These are phyloP conservation scores for Mycena metata DNA, from an alignment of 768 basidiomycete species.

Conservation along the genomic window DNA sequence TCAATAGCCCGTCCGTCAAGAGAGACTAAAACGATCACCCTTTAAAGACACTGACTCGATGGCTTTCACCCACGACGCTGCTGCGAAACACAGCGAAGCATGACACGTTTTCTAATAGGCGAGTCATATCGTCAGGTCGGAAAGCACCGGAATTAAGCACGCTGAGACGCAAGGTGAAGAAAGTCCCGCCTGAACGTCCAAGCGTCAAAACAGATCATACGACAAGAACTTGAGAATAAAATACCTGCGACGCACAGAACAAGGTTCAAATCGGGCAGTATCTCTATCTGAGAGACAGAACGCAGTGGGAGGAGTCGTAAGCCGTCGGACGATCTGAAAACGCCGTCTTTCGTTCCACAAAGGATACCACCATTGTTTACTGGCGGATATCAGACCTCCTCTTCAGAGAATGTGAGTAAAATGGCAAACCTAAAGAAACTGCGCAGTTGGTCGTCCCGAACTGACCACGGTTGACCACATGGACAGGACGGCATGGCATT, in stretches of 20 bases:
- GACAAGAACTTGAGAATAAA: background rate
- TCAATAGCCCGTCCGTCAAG: no score
- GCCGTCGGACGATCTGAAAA: slow-evolving; percentile 21
- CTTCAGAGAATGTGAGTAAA: background rate
- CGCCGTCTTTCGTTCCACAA: slow-evolving; percentile 28
- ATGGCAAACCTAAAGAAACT: slow-evolving; percentile 9
- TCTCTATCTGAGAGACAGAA: slow-evolving; percentile 79
- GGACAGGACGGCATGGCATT: slow-evolving; percentile 22
- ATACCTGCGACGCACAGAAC: slow-evolving; percentile 81
- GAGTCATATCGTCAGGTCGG: slow-evolving; percentile 9
- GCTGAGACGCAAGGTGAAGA: slow-evolving; percentile 33
- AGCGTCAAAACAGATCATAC: background rate
- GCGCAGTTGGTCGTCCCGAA: slow-evolving; percentile 18
- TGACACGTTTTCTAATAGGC: slow-evolving; percentile 10
- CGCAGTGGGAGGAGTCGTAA: slow-evolving; percentile 5
- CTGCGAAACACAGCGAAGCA: slow-evolving; percentile 77
- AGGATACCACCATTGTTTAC: slow-evolving; percentile 1
- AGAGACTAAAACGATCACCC: no score
- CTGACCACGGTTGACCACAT: slow-evolving; percentile 11
- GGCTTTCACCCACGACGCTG: slow-evolving; percentile 65
- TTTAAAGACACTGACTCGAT: slow-evolving; percentile 81
- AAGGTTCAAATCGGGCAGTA: slow-evolving; percentile 80
- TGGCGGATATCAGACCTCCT: background rate
- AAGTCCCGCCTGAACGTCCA: slow-evolving; percentile 13
- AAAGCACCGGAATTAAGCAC: slow-evolving; percentile 6